Percentiles rank a stretch among this genome's conserved stretches.
Evolutionary conservation across 768 basidiomycete species (phyloP).

Genomic region (Lentinula sp.): DNA sequence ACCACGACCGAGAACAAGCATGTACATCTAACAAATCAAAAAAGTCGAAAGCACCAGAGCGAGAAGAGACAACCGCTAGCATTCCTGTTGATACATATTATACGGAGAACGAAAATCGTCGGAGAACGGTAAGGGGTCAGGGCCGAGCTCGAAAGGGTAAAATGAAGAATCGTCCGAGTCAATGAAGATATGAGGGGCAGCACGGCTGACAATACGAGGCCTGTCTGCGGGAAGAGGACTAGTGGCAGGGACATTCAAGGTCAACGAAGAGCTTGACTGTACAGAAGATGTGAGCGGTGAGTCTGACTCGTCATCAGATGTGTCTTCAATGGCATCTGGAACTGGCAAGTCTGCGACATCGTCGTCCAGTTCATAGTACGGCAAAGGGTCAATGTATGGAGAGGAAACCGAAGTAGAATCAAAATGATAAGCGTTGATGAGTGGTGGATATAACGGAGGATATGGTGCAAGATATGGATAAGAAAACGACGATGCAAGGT

Average conservation of each 20-base stretch:
- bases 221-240: conserved; percentile 44
- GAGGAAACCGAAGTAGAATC: conserved; percentile 34
- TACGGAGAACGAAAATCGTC: conserved; percentile 42
- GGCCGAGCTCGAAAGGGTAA: conserved; percentile 61
- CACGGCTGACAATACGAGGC: conserved; percentile 36
- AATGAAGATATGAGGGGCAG: conserved; percentile 56
- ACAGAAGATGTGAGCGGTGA: conserved; percentile 56
- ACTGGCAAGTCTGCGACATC: conserved; percentile 65
- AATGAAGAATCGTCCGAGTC: conserved; percentile 54
- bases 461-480: conserved; percentile 61
- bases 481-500: conserved; percentile 40
- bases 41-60: not conserved
- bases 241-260: conserved; percentile 44
- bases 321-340: conserved; percentile 79
- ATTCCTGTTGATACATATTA: conserved; percentile 53
- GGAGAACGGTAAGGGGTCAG: conserved; percentile 69
- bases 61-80: conserved; percentile 32
- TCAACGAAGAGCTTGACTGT: conserved; percentile 51
- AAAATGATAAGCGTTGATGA: conserved; percentile 41
- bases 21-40: conserved; percentile 2
- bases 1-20: conserved; percentile 1
- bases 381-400: conserved; percentile 49
- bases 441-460: conserved; percentile 53
- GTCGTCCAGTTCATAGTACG: conserved; percentile 52
- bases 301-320: conserved; percentile 83